Evolutionary conservation across 768 basidiomycete genomes (phyloP), one percentile per base, ranked within the genome.

Genomic region (Hypsizygus marmoreus): DNA sequence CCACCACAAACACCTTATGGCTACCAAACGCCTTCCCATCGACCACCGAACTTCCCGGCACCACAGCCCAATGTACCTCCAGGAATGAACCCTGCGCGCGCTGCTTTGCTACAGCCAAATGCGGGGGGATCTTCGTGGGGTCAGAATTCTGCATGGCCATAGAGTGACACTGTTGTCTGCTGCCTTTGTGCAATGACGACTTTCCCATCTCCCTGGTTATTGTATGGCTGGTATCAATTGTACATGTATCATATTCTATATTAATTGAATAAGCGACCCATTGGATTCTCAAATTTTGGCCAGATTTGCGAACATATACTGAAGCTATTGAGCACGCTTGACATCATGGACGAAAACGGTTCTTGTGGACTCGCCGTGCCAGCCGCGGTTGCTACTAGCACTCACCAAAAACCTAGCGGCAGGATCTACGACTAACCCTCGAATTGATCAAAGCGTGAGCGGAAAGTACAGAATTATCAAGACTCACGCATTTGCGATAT

Each of bases 281-380:
- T 16, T 26, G n/a, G 12, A 6, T 23, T 38, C 10, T n/a, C 34
- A 16, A 12, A 23, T 20, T 36, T 5, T 38, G 6, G 30, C 16
- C 30, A 12, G 16, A 32, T 32, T 3, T 32, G 30, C 16, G 12
- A 32, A 3, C n/a, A n/a, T n/a, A n/a, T n/a, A n/a, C n/a, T n/a
- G 13, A 14, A 16, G 13, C 59, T 51, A 69, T 32, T 62, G 56
- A 36, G 64, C 55, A 49, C 65, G 65, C 58, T 84, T 91, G 63
- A 97, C 82, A 60, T 95, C 91, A 65, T 95, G 92, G 30, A 97
- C 84, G 62, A 95, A 85, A 9, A 97, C 86, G 11, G 91, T 94
- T 54, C 80, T 78, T 7, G 94, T 95, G 25, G 88, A 88, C 52
- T 94, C 91, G 23, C 93, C 94, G 57, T 88, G 84, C 91, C 92